These are phyloP conservation scores for Pseudocercospora ulei DNA, from an alignment of 2,329 filamentous ascomycete species.

Conservation along the genomic window DNA sequence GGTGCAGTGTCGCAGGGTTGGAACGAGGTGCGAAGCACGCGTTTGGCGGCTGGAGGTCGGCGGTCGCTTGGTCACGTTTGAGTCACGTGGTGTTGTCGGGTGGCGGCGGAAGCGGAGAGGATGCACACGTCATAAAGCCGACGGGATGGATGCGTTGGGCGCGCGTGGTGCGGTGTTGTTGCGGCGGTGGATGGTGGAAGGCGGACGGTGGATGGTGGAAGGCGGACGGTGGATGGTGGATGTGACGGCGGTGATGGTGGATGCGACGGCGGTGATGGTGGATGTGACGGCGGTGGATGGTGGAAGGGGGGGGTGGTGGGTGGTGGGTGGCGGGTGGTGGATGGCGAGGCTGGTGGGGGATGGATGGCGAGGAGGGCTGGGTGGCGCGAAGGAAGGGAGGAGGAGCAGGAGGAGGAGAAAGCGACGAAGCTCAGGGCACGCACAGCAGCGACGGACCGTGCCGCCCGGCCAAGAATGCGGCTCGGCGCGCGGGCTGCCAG, in stretches of 20 bases:
- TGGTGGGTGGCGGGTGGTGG: too few relatives aligned
- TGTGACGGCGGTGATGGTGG: too few relatives aligned
- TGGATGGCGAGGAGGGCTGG: too few relatives aligned
- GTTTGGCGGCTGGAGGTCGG: neutral
- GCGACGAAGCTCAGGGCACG: too few relatives aligned
- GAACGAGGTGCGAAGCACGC: conserved; percentile 4
- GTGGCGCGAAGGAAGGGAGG: neutral
- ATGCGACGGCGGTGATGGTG: too few relatives aligned
- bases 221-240: too few relatives aligned
- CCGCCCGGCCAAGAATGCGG: conserved; percentile 3
- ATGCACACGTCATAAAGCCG: neutral
- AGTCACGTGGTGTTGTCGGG: conserved; percentile 3
- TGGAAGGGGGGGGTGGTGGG: too few relatives aligned
- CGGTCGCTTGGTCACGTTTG: conserved; percentile 11
- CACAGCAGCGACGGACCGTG: conserved; percentile 5
- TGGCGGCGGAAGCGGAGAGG: neutral
- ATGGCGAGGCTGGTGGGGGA: too few relatives aligned
- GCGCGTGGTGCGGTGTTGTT: neutral
- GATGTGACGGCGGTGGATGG: too few relatives aligned
- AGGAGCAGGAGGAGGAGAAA: neutral
- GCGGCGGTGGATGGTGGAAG: too few relatives aligned
- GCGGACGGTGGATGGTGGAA: too few relatives aligned
- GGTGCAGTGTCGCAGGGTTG: neutral
- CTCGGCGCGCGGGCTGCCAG: neutral
- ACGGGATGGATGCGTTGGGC: neutral